Evolutionary conservation across 345 rosid genomes (phyloP).

Genomic region (Arabidopsis suecica): DNA sequence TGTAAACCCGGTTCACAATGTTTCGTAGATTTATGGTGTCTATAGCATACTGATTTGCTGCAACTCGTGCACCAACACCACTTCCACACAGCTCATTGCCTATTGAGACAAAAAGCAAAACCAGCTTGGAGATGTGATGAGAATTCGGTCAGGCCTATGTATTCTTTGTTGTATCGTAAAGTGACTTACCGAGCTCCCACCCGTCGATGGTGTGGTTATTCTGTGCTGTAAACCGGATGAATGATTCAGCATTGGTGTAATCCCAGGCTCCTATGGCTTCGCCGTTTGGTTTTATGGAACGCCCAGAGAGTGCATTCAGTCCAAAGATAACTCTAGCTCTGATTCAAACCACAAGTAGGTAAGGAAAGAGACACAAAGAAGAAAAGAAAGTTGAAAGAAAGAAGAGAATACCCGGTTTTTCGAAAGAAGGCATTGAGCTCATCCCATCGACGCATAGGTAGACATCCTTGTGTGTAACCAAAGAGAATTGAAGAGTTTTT

Average conservation of each 20-base stretch:
- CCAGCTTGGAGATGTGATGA: neutral
- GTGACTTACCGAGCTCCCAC: constrained; percentile 85
- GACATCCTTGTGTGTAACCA: constrained; percentile 72
- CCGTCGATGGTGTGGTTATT: constrained; percentile 61
- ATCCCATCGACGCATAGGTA: constrained; percentile 72
- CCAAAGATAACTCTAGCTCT: constrained; percentile 81
- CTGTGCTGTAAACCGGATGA: constrained; percentile 61
- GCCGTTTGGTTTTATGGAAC: constrained; percentile 50
- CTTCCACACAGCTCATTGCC: constrained; percentile 87
- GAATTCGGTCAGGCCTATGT: neutral
- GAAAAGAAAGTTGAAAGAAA: constrained; percentile 21
- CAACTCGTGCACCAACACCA: constrained; percentile 77
- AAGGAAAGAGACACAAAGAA: neutral
- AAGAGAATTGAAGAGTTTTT: constrained; percentile 52
- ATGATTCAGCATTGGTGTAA: constrained; percentile 71
- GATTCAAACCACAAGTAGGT: constrained; percentile 31
- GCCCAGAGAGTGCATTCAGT: constrained; percentile 72
- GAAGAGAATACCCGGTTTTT: constrained; percentile 55
- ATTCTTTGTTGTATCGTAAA: neutral
- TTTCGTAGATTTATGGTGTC: constrained; percentile 66
- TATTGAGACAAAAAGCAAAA: constrained; percentile 39
- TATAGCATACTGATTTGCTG: constrained; percentile 73
- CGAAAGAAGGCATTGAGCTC: constrained; percentile 61
- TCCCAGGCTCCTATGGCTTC: constrained; percentile 77
- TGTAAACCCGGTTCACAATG: constrained; percentile 58